These are phyloP conservation scores for Deinandra increscens DNA, from an alignment of 129 eudicot genomes.

Conservation along the genomic window DNA sequence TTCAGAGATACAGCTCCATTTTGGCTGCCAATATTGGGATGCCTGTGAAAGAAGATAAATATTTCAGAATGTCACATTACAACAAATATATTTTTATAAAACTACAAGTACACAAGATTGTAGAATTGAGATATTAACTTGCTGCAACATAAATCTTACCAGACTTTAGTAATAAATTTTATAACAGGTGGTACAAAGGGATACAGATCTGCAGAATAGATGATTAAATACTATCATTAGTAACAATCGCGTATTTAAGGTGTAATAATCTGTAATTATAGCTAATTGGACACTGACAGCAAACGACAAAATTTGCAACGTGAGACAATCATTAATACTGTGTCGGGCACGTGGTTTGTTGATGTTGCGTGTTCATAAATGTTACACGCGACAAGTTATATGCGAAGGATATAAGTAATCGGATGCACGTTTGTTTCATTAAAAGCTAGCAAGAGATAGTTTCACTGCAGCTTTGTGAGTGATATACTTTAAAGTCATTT, in stretches of 20 bases:
- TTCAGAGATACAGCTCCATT: conserved; percentile 15
- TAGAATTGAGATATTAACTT: background rate
- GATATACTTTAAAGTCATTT: background rate
- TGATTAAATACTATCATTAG: background rate
- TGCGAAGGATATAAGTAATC: background rate
- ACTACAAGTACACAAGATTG: background rate
- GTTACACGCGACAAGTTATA: background rate
- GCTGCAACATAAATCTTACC: conserved; percentile 16
- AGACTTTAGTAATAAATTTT: conserved; percentile 17
- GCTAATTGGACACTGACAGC: background rate
- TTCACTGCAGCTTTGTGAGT: background rate
- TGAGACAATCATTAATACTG: background rate
- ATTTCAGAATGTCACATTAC: background rate
- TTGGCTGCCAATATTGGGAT: conserved; percentile 23
- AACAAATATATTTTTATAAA: too few species aligned
- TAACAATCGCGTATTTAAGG: background rate
- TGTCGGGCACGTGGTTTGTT: background rate
- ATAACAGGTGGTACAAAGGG: conserved; percentile 23
- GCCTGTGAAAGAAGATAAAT: conserved; percentile 9
- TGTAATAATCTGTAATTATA: background rate
- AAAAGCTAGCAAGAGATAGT: background rate
- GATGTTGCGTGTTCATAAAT: conserved; percentile 5
- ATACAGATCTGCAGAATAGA: conserved; percentile 8
- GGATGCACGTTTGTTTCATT: background rate
- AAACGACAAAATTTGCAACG: background rate